Base-by-base conservation (phyloP, 192 early-diverging fungal species). In the Irineochytrium annulatum region DNA sequence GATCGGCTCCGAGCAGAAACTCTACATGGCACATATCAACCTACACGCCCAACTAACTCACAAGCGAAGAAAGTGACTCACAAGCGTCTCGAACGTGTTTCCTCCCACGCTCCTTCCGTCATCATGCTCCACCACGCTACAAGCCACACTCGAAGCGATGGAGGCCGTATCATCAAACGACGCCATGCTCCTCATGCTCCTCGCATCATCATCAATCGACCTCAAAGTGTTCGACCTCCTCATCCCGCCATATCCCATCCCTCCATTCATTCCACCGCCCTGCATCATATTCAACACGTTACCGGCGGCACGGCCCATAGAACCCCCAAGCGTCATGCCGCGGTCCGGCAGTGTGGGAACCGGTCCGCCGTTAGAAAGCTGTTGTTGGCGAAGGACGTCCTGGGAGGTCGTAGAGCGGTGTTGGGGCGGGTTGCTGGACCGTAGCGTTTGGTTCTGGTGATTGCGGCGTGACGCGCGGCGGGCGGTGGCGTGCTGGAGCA, bases 1-100 rank as follows among this genome's bases (percentile, higher is more conserved):
- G 1, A 80, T 69, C 1, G 78, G 78, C 32, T 80, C 78, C 5
- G 78, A 72, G 58, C 68, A 80, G 43, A 80, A 78, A 1, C 72
- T 75, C 78, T 80, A 0, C 3, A 43, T 33, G 20, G 27, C 44
- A 31, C 3, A 54, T 24, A 49, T 68, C 6, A 61, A 30, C 20
- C 13, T 22, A 34, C 17, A n/a, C 20, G 13, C 8, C 31, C n/a
- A 0, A 39, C 34, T 2, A 35, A 29, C 26, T 24, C 20, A 22
- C 8, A 39, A 16, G 26, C 16, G 17, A 20, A 45, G 19, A 19
- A 35, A 60, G 45, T 31, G 24, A 34, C 52, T 31, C 45, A 80
- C 78, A 72, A 80, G 55, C 33, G 78, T 80, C 34, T 77, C 75
- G 34, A 80, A 51, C n/a, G 34, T 34, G 11, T 65, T 74, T 26